Evolutionary conservation across 2,329 filamentous ascomycete species (phyloP), one percentile per base, ranked within the genome.

Genomic region (Rutstroemia sp.): DNA sequence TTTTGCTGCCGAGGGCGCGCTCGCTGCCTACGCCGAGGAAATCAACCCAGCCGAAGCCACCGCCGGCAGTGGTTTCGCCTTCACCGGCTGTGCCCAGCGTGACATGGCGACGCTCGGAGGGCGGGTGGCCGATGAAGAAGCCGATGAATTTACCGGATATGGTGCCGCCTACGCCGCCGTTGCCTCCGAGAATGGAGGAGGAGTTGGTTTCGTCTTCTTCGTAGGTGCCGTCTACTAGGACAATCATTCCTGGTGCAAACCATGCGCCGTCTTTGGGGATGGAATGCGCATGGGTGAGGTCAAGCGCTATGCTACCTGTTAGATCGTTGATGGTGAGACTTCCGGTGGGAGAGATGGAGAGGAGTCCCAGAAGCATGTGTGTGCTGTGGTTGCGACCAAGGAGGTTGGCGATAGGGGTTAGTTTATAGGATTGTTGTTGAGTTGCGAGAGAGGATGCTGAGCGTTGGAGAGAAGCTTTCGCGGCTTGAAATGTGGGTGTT

Each of bases 31-130:
- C 82, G 5, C 92, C 94, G 1, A 97, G 77, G 68, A 97, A 99
- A 70, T 97, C 94, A 53, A 96, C 91, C 92, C 94, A 99, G 45
- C 94, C 94, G 68, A 97, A 96, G 0, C 89, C 89, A 57, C 88
- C 88, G 27, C 86, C 87, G 44, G 88, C 82, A 40, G 81, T 84
- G 59, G 82, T 76, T 25, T 71, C 69, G 58, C 82, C 79, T 19
- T 75, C 73, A 21, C 84, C 80, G 16, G 77, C 80, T 55, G 78
- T 81, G 9, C 92, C 92, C 3, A 96, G 76, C 0, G 91, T 94
- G 12, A 83, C 80, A 50, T 86, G 84, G 40, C 94, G 82, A 67
- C 88, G 86, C 73, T 99, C 94, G 63, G 89, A 92, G 0, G 92
- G 92, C 3, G 95, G 94, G 51, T 94, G 91, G 8, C 90, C 91